Evolutionary conservation across 2,329 filamentous ascomycete genomes (phyloP).

Genomic region (Fusarium palustre): DNA sequence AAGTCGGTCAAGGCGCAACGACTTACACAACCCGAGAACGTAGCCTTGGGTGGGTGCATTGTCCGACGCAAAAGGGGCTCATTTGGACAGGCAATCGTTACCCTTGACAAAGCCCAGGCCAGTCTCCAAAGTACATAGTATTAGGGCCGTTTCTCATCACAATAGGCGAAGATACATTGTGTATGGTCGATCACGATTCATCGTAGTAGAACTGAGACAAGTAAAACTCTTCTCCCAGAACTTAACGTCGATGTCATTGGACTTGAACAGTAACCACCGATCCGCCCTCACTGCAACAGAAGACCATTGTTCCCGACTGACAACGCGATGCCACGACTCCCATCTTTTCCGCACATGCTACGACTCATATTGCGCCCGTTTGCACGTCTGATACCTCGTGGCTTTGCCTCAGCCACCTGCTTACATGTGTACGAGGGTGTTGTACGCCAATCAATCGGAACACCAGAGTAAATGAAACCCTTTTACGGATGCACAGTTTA

Average conservation of each 20-base stretch:
- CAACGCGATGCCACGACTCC: slow-evolving; percentile 19
- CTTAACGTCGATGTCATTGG: neutral
- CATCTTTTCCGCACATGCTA: slow-evolving; percentile 4
- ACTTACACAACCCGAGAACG: neutral
- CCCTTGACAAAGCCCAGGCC: slow-evolving; percentile 15
- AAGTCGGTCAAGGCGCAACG: slow-evolving; percentile 1
- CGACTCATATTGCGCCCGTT: neutral
- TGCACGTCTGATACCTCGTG: slow-evolving; percentile 3
- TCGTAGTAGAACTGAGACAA: neutral
- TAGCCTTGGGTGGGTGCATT: neutral
- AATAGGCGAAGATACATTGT: slow-evolving; percentile 9
- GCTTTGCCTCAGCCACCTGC: slow-evolving; percentile 12
- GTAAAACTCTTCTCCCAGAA: neutral
- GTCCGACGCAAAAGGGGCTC: slow-evolving; percentile 10
- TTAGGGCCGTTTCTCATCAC: slow-evolving; percentile 26
- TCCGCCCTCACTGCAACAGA: neutral
- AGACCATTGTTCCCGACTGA: neutral
- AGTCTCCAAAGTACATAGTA: slow-evolving; percentile 12
- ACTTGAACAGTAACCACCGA: neutral
- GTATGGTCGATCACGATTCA: slow-evolving; percentile 16
- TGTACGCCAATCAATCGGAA: slow-evolving; percentile 4
- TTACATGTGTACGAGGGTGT: slow-evolving; percentile 5
- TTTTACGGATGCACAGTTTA: neutral
- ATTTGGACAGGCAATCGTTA: slow-evolving; percentile 2
- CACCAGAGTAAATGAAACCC: slow-evolving; percentile 1